A percentile compares a stretch with the other conserved stretches of the same genome.
These are phyloP conservation scores for Vanilla planifolia DNA, from an alignment of 106 monocot genomes.

Conservation along the genomic window DNA sequence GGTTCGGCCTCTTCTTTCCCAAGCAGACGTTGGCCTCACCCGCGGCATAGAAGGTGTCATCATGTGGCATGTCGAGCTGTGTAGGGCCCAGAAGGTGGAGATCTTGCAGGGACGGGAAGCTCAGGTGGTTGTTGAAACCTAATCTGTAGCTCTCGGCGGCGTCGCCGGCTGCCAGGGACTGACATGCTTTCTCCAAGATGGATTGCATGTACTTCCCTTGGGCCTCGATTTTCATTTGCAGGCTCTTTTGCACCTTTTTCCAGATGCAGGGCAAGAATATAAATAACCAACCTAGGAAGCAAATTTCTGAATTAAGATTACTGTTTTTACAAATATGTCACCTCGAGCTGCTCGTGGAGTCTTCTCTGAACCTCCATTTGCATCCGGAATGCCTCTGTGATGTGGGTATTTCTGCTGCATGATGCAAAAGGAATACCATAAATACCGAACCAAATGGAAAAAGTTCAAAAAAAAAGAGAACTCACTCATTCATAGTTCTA, in stretches of 20 bases:
- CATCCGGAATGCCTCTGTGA: slow-evolving; percentile 75
- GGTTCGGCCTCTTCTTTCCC: slow-evolving; percentile 32
- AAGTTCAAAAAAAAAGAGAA: background rate
- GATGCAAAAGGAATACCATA: background rate
- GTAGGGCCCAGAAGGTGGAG: slow-evolving; percentile 43
- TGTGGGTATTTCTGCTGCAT: slow-evolving; percentile 54
- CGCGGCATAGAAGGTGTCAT: slow-evolving; percentile 21
- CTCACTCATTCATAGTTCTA: slow-evolving; percentile 61
- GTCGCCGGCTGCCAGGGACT: slow-evolving; percentile 26
- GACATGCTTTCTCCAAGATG: slow-evolving; percentile 60
- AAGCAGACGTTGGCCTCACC: slow-evolving; percentile 13
- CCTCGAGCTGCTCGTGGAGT: slow-evolving; percentile 78
- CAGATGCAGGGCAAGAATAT: no score
- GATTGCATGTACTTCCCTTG: slow-evolving; percentile 71
- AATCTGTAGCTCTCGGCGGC: background rate
- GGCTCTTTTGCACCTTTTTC: slow-evolving; percentile 53
- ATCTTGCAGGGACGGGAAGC: slow-evolving; percentile 75
- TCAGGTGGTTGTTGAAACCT: slow-evolving; percentile 10
- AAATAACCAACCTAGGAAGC: no score
- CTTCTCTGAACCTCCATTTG: slow-evolving; percentile 98
- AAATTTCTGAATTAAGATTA: background rate
- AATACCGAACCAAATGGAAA: background rate
- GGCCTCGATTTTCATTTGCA: slow-evolving; percentile 69
- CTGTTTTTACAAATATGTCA: background rate
- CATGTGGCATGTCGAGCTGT: slow-evolving; percentile 30